phyloP scores from a whole-genome alignment of 2,329 filamentous ascomycete species.

The Penicillium crustosum region DNA sequence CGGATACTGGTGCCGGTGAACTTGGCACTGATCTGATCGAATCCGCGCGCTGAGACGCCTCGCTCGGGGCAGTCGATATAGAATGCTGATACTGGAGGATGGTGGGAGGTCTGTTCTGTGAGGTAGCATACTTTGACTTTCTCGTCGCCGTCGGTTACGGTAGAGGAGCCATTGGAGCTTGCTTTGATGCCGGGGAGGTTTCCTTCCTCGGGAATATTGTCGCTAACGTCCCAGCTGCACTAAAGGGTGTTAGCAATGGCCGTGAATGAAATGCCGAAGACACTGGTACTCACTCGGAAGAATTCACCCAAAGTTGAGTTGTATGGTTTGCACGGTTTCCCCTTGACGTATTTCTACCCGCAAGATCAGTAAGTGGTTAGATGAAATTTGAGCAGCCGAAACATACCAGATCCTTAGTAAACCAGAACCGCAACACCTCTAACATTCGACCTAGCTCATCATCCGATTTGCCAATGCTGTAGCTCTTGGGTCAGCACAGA shows the following conservation, averaged over 20 bases:
- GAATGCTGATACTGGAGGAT: constrained; percentile 95
- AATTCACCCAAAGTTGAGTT: constrained; percentile 97
- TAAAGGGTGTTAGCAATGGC: constrained; percentile 38
- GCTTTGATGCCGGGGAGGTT: constrained; percentile 33
- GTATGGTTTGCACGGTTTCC: constrained; percentile 97
- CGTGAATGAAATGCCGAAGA: neutral
- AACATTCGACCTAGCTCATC: constrained; percentile 92
- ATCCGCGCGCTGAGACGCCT: constrained; percentile 82
- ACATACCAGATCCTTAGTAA: constrained; percentile 84
- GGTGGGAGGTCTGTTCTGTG: constrained; percentile 96
- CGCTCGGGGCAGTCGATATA: constrained; percentile 90
- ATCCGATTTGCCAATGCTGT: constrained; percentile 79
- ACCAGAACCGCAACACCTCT: constrained; percentile 93
- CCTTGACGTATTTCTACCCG: constrained; percentile 87
- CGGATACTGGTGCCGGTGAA: constrained; percentile 95
- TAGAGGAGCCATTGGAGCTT: constrained; percentile 34
- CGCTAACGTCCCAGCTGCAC: constrained; percentile 94
- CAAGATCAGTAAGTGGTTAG: constrained; percentile 20
- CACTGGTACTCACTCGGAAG: constrained; percentile 67
- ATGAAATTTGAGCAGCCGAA: constrained; percentile 1
- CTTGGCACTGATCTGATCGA: constrained; percentile 94
- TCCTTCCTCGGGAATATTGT: constrained; percentile 66
- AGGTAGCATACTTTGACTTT: constrained; percentile 84
- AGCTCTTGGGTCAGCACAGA: constrained; percentile 39
- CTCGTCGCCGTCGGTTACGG: constrained; percentile 37